A percentile compares a stretch with the other conserved stretches of the same genome.
Conservation (phyloP, 2,329 filamentous ascomycete species). For the Mollisia scopiformis region DNA sequence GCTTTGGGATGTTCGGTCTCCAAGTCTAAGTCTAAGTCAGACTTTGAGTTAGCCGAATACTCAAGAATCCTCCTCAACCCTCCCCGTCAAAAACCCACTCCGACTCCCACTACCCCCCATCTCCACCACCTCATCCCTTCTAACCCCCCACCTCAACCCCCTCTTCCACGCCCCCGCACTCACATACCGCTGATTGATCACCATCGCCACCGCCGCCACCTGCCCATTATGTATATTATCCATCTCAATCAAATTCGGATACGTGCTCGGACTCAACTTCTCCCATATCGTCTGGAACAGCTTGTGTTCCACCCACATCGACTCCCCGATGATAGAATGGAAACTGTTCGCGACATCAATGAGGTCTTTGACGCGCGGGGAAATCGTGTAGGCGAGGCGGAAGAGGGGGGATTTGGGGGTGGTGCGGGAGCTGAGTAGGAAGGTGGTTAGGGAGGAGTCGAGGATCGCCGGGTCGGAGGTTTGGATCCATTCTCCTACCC, state of each 20-base stretch:
- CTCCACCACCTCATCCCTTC: too few relatives aligned
- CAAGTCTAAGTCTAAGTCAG: too few relatives aligned
- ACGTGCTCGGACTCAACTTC: constrained; percentile 3
- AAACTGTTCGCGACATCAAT: constrained; percentile 3
- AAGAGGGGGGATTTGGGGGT: constrained; percentile 1
- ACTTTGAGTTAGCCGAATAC: too few relatives aligned
- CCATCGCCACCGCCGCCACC: constrained; percentile 19
- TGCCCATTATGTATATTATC: constrained; percentile 20
- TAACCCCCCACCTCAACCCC: too few relatives aligned
- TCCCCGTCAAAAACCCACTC: too few relatives aligned
- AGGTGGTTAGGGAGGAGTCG: constrained; percentile 12
- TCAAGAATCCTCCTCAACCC: too few relatives aligned
- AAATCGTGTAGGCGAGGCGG: constrained; percentile 21
- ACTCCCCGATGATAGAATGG: constrained; percentile 16
- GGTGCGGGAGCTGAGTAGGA: constrained; percentile 2
- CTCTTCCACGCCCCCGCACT: background rate
- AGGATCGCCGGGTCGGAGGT: constrained; percentile 12
- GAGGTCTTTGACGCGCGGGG: constrained; percentile 6
- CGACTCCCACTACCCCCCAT: too few relatives aligned
- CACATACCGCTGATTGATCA: constrained; percentile 11
- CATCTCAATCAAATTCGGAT: constrained; percentile 21
- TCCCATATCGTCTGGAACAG: constrained; percentile 16
- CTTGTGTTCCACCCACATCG: constrained; percentile 11
- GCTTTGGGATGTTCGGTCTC: too few relatives aligned
- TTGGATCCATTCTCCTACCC: constrained; percentile 19